These are phyloP conservation scores for Pseudozyma hubeiensis DNA, from an alignment of 1,284 basidiomycete species.

Conservation along the genomic window DNA sequence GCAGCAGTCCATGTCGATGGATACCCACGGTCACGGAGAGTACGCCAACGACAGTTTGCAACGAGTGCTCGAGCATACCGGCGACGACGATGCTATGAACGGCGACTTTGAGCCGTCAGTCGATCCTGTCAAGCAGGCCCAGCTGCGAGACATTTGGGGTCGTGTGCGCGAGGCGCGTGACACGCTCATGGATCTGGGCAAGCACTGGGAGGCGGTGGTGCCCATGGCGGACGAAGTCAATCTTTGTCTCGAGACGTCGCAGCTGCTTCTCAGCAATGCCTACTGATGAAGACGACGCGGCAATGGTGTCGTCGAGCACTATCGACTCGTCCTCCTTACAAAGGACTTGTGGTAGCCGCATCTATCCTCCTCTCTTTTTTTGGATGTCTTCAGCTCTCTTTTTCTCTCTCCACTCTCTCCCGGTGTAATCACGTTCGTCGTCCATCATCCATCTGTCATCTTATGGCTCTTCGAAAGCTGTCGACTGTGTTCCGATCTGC, in stretches of 20 bases:
- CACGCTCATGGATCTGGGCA: conserved; percentile 53
- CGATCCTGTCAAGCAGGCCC: conserved; percentile 42
- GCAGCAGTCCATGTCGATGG: conserved; percentile 12
- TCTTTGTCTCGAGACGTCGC: conserved; percentile 59
- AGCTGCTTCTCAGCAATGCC: conserved; percentile 48
- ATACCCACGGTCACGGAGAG: conserved; percentile 19
- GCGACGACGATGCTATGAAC: conserved; percentile 24
- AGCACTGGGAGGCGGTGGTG: conserved; percentile 58
- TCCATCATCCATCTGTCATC: neutral
- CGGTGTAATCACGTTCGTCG: neutral
- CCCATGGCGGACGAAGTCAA: conserved; percentile 62
- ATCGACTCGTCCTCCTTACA: no score
- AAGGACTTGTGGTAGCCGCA: neutral
- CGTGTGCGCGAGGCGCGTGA: conserved; percentile 57
- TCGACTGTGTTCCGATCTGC: no score
- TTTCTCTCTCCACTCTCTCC: conserved; percentile 1
- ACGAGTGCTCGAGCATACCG: conserved; percentile 30
- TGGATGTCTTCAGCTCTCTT: neutral
- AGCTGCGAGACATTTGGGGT: conserved; percentile 56
- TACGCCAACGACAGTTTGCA: conserved; percentile 46
- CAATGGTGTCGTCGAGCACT: no score
- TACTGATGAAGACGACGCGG: conserved; percentile 12
- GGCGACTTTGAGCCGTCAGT: conserved; percentile 29
- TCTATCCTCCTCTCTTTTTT: neutral
- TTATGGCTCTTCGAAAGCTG: neutral